Evolutionary conservation across 331 rosid species (phyloP).

Genomic region (Saraca asoca): DNA sequence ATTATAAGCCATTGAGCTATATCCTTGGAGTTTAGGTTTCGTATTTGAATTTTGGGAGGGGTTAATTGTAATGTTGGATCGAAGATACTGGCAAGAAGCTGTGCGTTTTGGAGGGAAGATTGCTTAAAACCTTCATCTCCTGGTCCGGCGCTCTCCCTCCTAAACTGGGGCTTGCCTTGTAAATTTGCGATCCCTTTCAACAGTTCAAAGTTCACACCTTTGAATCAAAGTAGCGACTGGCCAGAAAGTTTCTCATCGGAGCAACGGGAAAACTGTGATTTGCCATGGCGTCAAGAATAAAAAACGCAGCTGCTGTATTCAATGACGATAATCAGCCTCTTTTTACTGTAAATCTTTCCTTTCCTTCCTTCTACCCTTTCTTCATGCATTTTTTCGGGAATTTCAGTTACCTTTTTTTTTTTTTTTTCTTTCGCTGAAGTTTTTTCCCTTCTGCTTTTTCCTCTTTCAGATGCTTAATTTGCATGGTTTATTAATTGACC

Average conservation of each 20-base stretch:
- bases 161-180: neutral
- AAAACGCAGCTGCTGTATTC: constrained; percentile 48
- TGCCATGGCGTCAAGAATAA: constrained; percentile 73
- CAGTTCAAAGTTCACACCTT: neutral
- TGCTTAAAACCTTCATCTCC: neutral
- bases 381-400: neutral
- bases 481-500: neutral
- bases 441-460: neutral
- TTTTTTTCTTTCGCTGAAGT: neutral
- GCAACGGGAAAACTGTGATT: too few relatives aligned
- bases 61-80: too few relatives aligned
- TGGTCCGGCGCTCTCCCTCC: constrained; percentile 29
- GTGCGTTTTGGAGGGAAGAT: neutral
- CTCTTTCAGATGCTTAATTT: neutral
- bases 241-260: too few relatives aligned
- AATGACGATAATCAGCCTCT: constrained; percentile 65
- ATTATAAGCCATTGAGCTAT: too few relatives aligned
- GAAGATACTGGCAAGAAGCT: neutral
- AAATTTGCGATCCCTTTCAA: neutral
- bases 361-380: constrained; percentile 10
- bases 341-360: constrained; percentile 47
- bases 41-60: too few relatives aligned
- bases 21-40: too few relatives aligned
- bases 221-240: neutral
- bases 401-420: neutral